These are phyloP conservation scores for Trametes cubensis DNA, from an alignment of 768 basidiomycete species.

Conservation along the genomic window DNA sequence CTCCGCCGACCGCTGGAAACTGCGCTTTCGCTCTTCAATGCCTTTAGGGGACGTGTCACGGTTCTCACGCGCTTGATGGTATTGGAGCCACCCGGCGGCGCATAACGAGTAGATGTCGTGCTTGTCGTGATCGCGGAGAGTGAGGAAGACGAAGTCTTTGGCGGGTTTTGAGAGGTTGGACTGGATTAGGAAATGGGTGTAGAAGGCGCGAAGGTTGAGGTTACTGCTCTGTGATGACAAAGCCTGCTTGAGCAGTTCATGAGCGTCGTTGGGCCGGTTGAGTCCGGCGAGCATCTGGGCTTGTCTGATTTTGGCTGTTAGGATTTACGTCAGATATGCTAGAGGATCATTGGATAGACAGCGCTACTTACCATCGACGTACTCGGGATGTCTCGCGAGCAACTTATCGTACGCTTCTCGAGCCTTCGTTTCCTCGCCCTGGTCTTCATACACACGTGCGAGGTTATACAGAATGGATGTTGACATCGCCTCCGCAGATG, in stretches of 20 bases:
- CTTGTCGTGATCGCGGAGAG: conserved; percentile 83
- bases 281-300: conserved; percentile 75
- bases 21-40: conserved; percentile 70
- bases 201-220: conserved; percentile 89
- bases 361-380: conserved; percentile 80
- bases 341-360: neutral
- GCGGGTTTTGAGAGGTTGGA: conserved; percentile 70
- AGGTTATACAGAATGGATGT: conserved; percentile 91
- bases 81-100: conserved; percentile 85
- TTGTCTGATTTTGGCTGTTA: conserved; percentile 87
- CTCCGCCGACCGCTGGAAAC: conserved; percentile 83
- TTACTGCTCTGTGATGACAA: conserved; percentile 76
- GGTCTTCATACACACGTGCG: conserved; percentile 88
- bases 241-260: conserved; percentile 88
- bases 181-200: conserved; percentile 90
- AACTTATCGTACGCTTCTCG: conserved; percentile 88
- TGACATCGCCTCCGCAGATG: conserved; percentile 67
- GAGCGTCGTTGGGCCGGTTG: conserved; percentile 79
- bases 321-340: neutral
- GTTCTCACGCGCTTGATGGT: conserved; percentile 83
- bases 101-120: conserved; percentile 92
- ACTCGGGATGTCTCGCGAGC: conserved; percentile 90
- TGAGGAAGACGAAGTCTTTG: conserved; percentile 87
- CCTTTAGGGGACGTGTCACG: conserved; percentile 61
- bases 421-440: conserved; percentile 71